phyloP scores from a whole-genome alignment of 352 stramenopile species.

The Pythium guiyangense region DNA sequence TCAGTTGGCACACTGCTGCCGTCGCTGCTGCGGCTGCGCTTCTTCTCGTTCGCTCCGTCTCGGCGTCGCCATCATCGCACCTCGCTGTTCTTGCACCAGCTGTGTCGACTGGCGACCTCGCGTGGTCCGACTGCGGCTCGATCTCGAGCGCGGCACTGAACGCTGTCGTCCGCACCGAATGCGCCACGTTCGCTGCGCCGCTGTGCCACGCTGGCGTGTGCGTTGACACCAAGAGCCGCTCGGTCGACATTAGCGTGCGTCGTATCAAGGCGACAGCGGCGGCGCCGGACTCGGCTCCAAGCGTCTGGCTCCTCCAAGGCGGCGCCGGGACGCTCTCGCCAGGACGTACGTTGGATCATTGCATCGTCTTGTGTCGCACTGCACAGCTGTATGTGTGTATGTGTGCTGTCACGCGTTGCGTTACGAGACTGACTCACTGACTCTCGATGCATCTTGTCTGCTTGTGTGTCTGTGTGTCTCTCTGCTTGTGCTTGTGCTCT shows the following conservation, averaged over 20 bases:
- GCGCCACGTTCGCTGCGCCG: slow-evolving; percentile 27
- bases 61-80: too few species aligned
- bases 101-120: too few species aligned
- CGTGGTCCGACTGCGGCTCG: slow-evolving; percentile 41
- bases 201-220: slow-evolving; percentile 37
- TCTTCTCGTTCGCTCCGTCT: too few species aligned
- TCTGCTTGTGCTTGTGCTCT: too few species aligned
- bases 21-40: too few species aligned
- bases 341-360: slow-evolving; percentile 18
- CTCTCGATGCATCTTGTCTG: too few species aligned
- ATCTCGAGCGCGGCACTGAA: too few species aligned
- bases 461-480: slow-evolving; percentile 1
- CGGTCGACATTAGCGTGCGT: slow-evolving; percentile 44
- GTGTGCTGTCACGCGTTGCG: too few species aligned
- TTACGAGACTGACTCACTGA: background rate
- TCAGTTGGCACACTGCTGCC: too few species aligned
- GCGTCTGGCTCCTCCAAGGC: slow-evolving; percentile 44
- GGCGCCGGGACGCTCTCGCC: slow-evolving; percentile 35
- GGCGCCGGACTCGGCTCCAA: slow-evolving; percentile 2
- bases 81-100: too few species aligned
- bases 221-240: slow-evolving; percentile 18
- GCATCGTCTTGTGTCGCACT: too few species aligned
- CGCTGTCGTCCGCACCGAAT: slow-evolving; percentile 22
- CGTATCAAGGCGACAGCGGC: slow-evolving; percentile 21
- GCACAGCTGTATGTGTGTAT: too few species aligned